Evolutionary conservation across 176 grass and related monocot species (phyloP).

Genomic region (Triticum dicoccoides): DNA sequence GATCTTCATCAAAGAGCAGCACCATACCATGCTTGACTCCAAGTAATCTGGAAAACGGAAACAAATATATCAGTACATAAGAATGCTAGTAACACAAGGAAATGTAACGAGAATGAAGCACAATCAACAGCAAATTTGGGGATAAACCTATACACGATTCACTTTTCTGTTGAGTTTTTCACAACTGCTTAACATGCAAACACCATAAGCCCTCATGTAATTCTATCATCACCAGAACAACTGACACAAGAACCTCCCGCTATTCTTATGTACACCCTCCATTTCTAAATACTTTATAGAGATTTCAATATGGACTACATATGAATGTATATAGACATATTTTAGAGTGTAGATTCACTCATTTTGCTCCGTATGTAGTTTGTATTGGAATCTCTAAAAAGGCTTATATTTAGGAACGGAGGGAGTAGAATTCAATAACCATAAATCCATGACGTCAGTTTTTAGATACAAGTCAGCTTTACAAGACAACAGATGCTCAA

Average conservation of each 20-base stretch:
- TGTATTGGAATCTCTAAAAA: too few relatives aligned
- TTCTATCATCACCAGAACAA: background rate
- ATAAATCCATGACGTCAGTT: background rate
- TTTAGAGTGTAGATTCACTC: too few relatives aligned
- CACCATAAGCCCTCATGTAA: background rate
- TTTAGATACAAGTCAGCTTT: background rate
- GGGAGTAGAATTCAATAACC: background rate
- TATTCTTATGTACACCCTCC: background rate
- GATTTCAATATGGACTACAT: too few relatives aligned
- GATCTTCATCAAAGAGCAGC: slow-evolving; percentile 5
- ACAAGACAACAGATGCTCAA: background rate
- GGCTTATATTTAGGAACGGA: too few relatives aligned
- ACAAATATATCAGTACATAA: slow-evolving; percentile 6
- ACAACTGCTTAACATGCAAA: background rate
- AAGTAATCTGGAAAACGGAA: slow-evolving; percentile 25
- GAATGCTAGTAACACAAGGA: background rate
- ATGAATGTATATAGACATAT: too few relatives aligned
- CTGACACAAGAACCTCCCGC: background rate
- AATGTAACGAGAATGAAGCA: background rate
- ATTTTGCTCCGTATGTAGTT: too few relatives aligned
- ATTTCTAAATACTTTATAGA: too few relatives aligned
- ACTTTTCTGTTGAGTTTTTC: background rate
- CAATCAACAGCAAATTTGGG: background rate
- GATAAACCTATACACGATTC: background rate
- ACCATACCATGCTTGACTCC: slow-evolving; percentile 8